These are phyloP conservation scores for Pisolithus orientalis DNA, from an alignment of 768 basidiomycete genomes.

Conservation along the genomic window DNA sequence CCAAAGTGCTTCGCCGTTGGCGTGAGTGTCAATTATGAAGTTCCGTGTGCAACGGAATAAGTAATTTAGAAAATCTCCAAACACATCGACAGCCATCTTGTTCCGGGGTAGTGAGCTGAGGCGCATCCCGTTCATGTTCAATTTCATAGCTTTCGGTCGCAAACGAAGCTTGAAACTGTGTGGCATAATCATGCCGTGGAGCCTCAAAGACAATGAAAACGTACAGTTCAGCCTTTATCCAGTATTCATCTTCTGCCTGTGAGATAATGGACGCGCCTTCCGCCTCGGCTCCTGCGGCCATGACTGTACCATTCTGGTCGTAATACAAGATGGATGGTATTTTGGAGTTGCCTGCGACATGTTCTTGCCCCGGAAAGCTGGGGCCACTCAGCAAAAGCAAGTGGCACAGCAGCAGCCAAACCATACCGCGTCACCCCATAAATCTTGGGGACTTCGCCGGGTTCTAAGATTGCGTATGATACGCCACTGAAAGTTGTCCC, in stretches of 20 bases:
- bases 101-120: constrained; percentile 59
- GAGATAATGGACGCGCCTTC: constrained; percentile 52
- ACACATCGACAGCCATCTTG: constrained; percentile 67
- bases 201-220: constrained; percentile 20
- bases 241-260: constrained; percentile 70
- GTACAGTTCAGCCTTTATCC: constrained; percentile 73
- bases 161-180: constrained; percentile 74
- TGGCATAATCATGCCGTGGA: constrained; percentile 1
- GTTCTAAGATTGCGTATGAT: constrained; percentile 78
- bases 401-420: not conserved
- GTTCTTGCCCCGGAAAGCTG: constrained; percentile 81
- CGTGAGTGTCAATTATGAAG: constrained; percentile 79
- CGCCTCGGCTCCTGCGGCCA: constrained; percentile 73
- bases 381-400: not conserved
- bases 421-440: constrained; percentile 71
- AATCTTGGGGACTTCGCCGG: constrained; percentile 75
- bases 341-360: constrained; percentile 80
- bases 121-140: constrained; percentile 81
- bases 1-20: constrained; percentile 66
- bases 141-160: constrained; percentile 69
- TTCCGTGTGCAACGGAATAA: constrained; percentile 66
- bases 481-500: constrained; percentile 82
- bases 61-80: constrained; percentile 74
- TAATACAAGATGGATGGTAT: constrained; percentile 77
- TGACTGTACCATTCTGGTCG: constrained; percentile 56